Percentiles rank a stretch among this genome's conserved stretches.
Evolutionary conservation across 2,329 filamentous ascomycete genomes (phyloP).

Genomic region (Claviceps sp.): DNA sequence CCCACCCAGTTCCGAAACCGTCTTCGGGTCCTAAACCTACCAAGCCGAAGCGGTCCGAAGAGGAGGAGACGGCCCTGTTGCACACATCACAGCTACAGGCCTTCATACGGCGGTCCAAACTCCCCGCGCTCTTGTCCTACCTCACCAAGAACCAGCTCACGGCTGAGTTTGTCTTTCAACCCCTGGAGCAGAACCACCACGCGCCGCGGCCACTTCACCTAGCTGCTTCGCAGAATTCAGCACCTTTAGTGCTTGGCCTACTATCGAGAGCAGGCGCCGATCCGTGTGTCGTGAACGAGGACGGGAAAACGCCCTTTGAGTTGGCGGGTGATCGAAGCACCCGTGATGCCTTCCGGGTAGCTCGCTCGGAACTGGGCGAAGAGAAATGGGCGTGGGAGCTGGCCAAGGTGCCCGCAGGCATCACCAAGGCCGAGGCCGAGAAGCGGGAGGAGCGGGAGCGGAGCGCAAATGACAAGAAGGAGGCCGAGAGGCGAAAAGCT

Average conservation of each 20-base stretch:
- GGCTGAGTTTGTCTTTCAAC: constrained; percentile 63
- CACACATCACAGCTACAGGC: constrained; percentile 86
- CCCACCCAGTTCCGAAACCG: constrained; percentile 26
- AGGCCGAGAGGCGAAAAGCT: constrained; percentile 54
- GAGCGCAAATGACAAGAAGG: constrained; percentile 52
- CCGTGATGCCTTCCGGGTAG: constrained; percentile 82
- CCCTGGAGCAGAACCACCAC: constrained; percentile 59
- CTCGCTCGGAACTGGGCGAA: constrained; percentile 71
- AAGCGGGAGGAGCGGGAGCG: constrained; percentile 57
- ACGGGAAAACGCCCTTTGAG: constrained; percentile 79
- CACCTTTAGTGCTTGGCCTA: constrained; percentile 64
- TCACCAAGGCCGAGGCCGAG: constrained; percentile 61
- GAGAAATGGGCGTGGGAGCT: constrained; percentile 63
- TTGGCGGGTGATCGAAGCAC: constrained; percentile 75
- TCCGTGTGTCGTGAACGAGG: constrained; percentile 54
- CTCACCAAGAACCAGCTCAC: constrained; percentile 61
- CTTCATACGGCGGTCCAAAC: constrained; percentile 77
- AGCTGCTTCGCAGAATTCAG: constrained; percentile 66
- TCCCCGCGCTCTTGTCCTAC: constrained; percentile 76
- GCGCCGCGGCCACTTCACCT: constrained; percentile 76
- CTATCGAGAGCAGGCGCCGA: constrained; percentile 63
- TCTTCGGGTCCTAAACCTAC: constrained; percentile 30
- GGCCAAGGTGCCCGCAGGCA: constrained; percentile 56
- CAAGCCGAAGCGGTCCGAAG: constrained; percentile 58
- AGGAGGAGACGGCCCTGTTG: constrained; percentile 67